Conservation (phyloP, 2,329 filamentous ascomycete genomes). For the Colletotrichum sp. region DNA sequence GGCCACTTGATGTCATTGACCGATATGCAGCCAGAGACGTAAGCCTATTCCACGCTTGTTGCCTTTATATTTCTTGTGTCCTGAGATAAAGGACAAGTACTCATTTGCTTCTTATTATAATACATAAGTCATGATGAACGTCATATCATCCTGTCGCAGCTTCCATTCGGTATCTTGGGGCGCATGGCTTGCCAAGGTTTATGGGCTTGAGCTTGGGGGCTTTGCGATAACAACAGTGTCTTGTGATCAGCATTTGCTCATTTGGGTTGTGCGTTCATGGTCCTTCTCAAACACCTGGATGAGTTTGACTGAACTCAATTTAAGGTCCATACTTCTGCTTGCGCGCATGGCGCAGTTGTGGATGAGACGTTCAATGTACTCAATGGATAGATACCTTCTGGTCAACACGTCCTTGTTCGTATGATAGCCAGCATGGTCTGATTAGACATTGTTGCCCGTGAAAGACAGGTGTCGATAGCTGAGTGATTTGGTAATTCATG, state of each 20-base stretch:
- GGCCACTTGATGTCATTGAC: background rate
- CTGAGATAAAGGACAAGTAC: background rate
- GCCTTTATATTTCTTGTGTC: background rate
- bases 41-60: background rate
- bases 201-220: background rate
- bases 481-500: background rate
- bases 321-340: background rate
- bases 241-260: background rate
- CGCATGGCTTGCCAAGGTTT: background rate
- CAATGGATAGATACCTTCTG: background rate
- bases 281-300: background rate
- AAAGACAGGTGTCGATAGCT: background rate
- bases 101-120: background rate
- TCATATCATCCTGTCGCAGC: background rate
- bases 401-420: background rate
- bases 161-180: background rate
- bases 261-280: background rate
- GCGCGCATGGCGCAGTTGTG: background rate
- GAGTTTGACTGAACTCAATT: background rate
- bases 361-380: background rate
- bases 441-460: background rate
- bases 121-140: background rate
- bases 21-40: background rate
- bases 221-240: background rate
- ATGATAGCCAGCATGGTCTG: background rate